Percentiles rank a stretch among this genome's conserved stretches.
Conservation (phyloP, 2,329 filamentous ascomycete genomes). For the Hirsutella minnesotensis region DNA sequence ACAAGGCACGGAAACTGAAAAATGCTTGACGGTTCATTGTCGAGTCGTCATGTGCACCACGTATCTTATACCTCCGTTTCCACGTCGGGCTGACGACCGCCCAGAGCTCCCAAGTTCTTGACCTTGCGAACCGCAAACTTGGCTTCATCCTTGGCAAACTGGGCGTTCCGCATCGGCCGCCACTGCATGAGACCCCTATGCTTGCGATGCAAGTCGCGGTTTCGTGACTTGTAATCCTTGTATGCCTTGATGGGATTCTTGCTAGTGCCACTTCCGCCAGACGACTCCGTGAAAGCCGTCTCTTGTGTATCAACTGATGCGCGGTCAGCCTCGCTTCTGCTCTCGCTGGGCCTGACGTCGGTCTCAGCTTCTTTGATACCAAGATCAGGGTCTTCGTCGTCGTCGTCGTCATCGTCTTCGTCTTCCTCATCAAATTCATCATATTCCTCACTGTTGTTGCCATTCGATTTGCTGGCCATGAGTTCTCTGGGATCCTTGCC, state of each 20-base stretch:
- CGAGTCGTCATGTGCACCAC: background rate
- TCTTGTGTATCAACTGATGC: slow-evolving; percentile 28
- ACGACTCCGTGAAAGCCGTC: slow-evolving; percentile 18
- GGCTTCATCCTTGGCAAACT: slow-evolving; percentile 81
- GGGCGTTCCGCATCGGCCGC: slow-evolving; percentile 74
- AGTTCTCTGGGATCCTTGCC: slow-evolving; percentile 56
- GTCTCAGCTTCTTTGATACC: slow-evolving; percentile 46
- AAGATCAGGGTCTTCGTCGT: slow-evolving; percentile 34
- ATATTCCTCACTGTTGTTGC: slow-evolving; percentile 26
- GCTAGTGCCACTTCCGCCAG: slow-evolving; percentile 21
- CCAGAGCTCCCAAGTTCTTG: slow-evolving; percentile 64
- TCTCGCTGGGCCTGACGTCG: slow-evolving; percentile 12
- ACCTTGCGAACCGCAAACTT: slow-evolving; percentile 66
- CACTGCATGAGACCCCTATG: slow-evolving; percentile 92
- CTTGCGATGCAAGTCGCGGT: slow-evolving; percentile 68
- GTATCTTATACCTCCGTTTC: slow-evolving; percentile 58
- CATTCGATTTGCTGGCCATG: slow-evolving; percentile 20
- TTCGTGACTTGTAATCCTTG: slow-evolving; percentile 54
- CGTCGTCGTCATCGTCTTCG: slow-evolving; percentile 25
- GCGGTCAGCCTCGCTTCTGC: slow-evolving; percentile 13
- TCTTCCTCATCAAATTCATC: slow-evolving; percentile 19
- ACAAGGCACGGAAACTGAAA: no score
- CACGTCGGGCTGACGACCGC: slow-evolving; percentile 75
- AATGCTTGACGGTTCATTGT: no score
- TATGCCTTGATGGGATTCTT: slow-evolving; percentile 44